Evolutionary conservation across 768 basidiomycete species (phyloP).

Genomic region (Leccinum arenicola): DNA sequence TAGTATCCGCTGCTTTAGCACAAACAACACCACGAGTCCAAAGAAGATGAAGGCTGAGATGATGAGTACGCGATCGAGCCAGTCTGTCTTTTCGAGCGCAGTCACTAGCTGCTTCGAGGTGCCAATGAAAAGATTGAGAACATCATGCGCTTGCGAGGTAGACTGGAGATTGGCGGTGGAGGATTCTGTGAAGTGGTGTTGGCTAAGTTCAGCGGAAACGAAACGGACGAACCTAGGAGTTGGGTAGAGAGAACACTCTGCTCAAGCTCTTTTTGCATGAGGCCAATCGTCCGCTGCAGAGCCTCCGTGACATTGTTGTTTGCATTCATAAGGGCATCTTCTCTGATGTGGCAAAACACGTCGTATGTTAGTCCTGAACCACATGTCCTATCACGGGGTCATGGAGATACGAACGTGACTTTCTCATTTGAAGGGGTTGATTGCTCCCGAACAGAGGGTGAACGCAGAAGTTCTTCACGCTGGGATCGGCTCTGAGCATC

Average conservation of each 20-base stretch:
- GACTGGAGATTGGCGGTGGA: conserved; percentile 76
- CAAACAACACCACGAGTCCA: conserved; percentile 76
- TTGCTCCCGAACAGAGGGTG: conserved; percentile 49
- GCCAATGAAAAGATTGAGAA: conserved; percentile 63
- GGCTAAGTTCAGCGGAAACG: not conserved
- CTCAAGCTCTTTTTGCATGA: conserved; percentile 93
- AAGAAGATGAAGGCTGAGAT: conserved; percentile 81
- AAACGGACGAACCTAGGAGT: conserved; percentile 61
- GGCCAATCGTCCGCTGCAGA: conserved; percentile 73
- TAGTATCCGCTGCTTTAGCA: conserved; percentile 83
- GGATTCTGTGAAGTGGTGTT: conserved; percentile 46
- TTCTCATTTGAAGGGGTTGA: conserved; percentile 48
- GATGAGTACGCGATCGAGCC: conserved; percentile 88
- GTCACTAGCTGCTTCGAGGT: conserved; percentile 85
- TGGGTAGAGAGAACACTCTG: conserved; percentile 83
- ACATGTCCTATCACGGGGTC: not conserved
- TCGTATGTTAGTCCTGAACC: not conserved
- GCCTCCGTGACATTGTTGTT: conserved; percentile 87
- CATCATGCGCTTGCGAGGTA: conserved; percentile 75
- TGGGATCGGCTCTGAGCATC: conserved; percentile 57
- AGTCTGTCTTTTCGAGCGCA: conserved; percentile 85
- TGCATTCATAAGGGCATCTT: conserved; percentile 86
- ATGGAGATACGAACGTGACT: conserved; percentile 46
- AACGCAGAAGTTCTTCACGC: conserved; percentile 66
- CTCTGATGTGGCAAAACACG: conserved; percentile 39